These are phyloP conservation scores for Albugo candida DNA, from an alignment of 352 stramenopile species.

Conservation along the genomic window DNA sequence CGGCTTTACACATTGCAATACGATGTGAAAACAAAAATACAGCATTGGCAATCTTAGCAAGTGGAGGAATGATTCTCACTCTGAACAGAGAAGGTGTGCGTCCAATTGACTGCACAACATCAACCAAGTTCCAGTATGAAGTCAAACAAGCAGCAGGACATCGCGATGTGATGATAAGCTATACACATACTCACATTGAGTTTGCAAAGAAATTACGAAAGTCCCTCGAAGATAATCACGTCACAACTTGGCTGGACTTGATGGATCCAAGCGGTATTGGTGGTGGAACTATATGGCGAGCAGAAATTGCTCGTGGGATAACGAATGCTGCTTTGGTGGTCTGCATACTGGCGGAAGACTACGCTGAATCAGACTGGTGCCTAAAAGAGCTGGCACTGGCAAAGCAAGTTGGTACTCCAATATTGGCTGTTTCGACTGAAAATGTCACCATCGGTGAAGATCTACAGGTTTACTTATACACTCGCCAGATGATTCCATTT, in stretches of 20 bases:
- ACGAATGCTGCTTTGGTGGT: conserved; percentile 54
- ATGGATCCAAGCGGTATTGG: conserved; percentile 75
- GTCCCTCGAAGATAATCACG: conserved; percentile 41
- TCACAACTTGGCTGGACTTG: conserved; percentile 73
- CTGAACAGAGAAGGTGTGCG: conserved; percentile 48
- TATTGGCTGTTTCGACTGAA: conserved; percentile 54
- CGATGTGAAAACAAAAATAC: conserved; percentile 38
- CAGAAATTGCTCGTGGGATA: conserved; percentile 63
- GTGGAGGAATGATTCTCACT: conserved; percentile 49
- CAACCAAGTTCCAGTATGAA: conserved; percentile 54
- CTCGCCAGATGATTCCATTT: conserved; percentile 60
- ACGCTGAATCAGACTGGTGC: conserved; percentile 62
- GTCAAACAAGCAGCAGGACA: conserved; percentile 62
- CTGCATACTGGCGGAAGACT: conserved; percentile 64
- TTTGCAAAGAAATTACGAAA: conserved; percentile 64
- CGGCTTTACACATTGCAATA: conserved; percentile 52
- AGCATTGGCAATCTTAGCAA: conserved; percentile 43
- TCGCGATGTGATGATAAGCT: conserved; percentile 77
- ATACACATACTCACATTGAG: conserved; percentile 65
- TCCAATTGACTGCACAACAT: conserved; percentile 58
- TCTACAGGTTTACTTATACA: conserved; percentile 71
- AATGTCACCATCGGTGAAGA: conserved; percentile 42
- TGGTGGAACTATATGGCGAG: conserved; percentile 57
- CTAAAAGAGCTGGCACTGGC: conserved; percentile 65
- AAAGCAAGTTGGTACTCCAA: conserved; percentile 61